Percentiles rank a stretch among this genome's conserved stretches.
Evolutionary conservation across 2,329 filamentous ascomycete genomes (phyloP).

Genomic region (Aspergillus arachidicola): DNA sequence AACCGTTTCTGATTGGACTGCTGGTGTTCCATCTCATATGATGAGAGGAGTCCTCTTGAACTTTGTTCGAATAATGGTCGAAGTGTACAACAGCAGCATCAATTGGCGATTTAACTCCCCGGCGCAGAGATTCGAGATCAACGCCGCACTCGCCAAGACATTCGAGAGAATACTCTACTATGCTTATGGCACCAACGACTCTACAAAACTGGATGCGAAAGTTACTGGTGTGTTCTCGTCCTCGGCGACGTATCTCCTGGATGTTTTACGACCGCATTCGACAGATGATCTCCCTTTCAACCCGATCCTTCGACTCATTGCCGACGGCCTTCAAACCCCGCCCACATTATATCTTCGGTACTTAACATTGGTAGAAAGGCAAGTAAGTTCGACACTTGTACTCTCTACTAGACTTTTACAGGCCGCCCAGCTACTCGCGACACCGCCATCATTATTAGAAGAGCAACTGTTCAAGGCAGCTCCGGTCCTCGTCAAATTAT

Average conservation of each 20-base stretch:
- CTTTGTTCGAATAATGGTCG: constrained; percentile 74
- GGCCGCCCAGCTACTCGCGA: constrained; percentile 65
- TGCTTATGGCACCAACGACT: constrained; percentile 74
- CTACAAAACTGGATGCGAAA: constrained; percentile 49
- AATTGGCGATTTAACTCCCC: constrained; percentile 80
- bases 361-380: constrained; percentile 58
- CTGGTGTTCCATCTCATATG: constrained; percentile 76
- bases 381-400: constrained; percentile 65
- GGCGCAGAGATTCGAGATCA: constrained; percentile 69
- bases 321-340: constrained; percentile 62
- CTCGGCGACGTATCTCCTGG: constrained; percentile 74
- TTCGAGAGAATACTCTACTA: constrained; percentile 73
- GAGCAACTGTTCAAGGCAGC: constrained; percentile 79
- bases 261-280: constrained; percentile 73
- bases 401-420: constrained; percentile 73
- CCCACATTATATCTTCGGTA: constrained; percentile 65
- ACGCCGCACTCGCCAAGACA: constrained; percentile 66
- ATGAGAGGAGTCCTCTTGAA: constrained; percentile 71
- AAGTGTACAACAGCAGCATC: constrained; percentile 81
- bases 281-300: constrained; percentile 73
- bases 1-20: constrained; percentile 54
- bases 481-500: constrained; percentile 75
- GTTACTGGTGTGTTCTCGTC: constrained; percentile 67
- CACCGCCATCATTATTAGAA: constrained; percentile 68
- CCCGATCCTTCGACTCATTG: constrained; percentile 72